Evolutionary conservation across 176 grass and related monocot genomes (phyloP).

Genomic region (Oryza australiensis): DNA sequence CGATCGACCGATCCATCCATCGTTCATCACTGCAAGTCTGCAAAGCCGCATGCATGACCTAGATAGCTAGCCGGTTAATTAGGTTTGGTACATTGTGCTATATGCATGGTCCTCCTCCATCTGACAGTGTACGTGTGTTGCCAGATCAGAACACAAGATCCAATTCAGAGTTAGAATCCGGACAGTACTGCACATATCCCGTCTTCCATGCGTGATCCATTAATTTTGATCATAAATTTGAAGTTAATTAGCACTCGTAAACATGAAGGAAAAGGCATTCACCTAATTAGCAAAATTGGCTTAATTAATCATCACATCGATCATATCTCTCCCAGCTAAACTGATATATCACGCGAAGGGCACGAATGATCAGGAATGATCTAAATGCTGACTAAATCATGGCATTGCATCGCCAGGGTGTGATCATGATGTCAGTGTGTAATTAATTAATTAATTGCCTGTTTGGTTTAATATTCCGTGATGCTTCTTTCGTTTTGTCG

Average conservation of each 20-base stretch:
- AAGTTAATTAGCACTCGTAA: neutral
- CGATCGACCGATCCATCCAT: neutral
- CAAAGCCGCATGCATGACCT: neutral
- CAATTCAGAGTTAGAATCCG: neutral
- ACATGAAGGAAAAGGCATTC: neutral
- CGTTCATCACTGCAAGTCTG: neutral
- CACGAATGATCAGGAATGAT: neutral
- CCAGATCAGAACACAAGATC: neutral
- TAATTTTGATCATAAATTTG: neutral
- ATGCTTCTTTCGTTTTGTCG: conserved; percentile 60
- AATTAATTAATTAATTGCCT: conserved; percentile 5
- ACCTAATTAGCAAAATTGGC: neutral
- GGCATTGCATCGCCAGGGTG: conserved; percentile 15
- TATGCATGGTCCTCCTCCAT: neutral
- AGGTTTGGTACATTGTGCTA: neutral
- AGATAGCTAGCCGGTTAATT: neutral
- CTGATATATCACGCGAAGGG: neutral
- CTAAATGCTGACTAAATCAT: conserved; percentile 32
- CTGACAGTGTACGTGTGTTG: neutral
- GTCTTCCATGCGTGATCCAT: neutral
- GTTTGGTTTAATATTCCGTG: conserved; percentile 15
- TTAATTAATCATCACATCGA: neutral
- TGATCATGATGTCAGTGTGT: conserved; percentile 39
- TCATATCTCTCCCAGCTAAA: neutral
- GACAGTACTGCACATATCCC: neutral